Conservation (phyloP, 139 green algal genomes). For the Chlamydomonas sp. region DNA sequence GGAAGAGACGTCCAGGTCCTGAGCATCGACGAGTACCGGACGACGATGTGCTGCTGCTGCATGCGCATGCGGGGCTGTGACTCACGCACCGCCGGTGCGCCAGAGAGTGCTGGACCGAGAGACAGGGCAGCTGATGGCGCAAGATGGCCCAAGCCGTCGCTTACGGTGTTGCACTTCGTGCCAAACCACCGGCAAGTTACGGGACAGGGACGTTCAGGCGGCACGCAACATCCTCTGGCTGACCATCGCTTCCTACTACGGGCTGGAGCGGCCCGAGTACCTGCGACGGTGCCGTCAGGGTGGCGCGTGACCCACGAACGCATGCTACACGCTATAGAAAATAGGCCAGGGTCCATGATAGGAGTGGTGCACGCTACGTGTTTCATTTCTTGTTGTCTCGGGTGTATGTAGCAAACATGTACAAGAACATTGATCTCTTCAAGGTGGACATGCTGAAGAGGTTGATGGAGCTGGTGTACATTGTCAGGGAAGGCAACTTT, state of each 20-base stretch:
- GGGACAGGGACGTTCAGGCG: neutral
- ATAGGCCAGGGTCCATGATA: too few species aligned
- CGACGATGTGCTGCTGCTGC: slow-evolving; percentile 2
- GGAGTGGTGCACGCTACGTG: too few species aligned
- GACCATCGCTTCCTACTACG: neutral
- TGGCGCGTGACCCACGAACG: too few species aligned
- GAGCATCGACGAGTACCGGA: neutral
- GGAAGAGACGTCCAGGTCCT: neutral
- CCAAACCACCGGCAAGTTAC: neutral
- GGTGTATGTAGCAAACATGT: too few species aligned
- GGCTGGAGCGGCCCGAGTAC: neutral
- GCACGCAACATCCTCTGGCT: neutral
- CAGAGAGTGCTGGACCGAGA: neutral
- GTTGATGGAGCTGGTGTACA: too few species aligned
- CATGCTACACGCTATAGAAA: too few species aligned
- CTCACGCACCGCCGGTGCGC: neutral
- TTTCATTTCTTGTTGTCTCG: too few species aligned
- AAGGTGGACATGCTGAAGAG: too few species aligned
- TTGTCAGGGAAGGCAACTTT: too few species aligned
- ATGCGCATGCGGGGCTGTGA: neutral
- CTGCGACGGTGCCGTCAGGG: neutral
- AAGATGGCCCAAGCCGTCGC: too few species aligned
- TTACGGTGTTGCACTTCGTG: neutral
- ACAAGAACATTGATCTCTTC: too few species aligned
- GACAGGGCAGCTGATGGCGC: neutral